A percentile compares a stretch with the other conserved stretches of the same genome.
These are phyloP conservation scores for Picochlorum sp. DNA, from an alignment of 139 green algal genomes.

Conservation along the genomic window DNA sequence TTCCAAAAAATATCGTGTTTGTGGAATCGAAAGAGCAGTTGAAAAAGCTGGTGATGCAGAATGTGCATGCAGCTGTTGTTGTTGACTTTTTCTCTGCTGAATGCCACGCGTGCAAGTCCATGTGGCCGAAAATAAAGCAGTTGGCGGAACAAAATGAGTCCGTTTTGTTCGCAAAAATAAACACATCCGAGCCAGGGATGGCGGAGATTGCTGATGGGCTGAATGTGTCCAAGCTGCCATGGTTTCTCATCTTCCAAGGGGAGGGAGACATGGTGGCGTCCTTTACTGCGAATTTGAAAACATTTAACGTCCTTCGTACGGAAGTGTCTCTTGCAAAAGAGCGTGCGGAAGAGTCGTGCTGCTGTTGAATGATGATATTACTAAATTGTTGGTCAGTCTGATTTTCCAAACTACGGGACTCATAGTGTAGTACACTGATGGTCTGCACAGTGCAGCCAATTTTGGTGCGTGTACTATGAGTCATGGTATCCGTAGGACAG, in stretches of 20 bases:
- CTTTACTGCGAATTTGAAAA: conserved; percentile 53
- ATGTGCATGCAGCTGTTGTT: conserved; percentile 8
- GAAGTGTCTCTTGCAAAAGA: conserved; percentile 37
- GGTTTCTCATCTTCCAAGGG: conserved; percentile 37
- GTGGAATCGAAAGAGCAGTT: conserved; percentile 10
- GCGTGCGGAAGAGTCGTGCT: conserved; percentile 12
- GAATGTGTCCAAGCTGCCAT: conserved; percentile 41
- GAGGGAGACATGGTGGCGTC: conserved; percentile 16
- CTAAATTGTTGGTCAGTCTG: no score
- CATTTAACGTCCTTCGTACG: conserved; percentile 34
- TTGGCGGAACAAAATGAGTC: conserved; percentile 42
- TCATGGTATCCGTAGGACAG: no score
- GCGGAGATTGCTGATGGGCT: conserved; percentile 31
- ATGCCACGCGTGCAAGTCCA: conserved; percentile 30
- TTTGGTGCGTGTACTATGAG: no score
- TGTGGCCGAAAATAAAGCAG: conserved; percentile 51
- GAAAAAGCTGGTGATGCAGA: conserved; percentile 11
- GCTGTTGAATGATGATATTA: no score
- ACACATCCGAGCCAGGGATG: conserved; percentile 26
- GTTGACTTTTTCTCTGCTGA: conserved; percentile 48
- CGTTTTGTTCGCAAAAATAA: conserved; percentile 52
- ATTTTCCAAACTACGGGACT: no score
- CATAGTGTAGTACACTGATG: no score
- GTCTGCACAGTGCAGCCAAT: no score
- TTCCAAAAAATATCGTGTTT: conserved; percentile 17